Evolutionary conservation across 345 rosid species (phyloP).

Genomic region (Brassica carinata): DNA sequence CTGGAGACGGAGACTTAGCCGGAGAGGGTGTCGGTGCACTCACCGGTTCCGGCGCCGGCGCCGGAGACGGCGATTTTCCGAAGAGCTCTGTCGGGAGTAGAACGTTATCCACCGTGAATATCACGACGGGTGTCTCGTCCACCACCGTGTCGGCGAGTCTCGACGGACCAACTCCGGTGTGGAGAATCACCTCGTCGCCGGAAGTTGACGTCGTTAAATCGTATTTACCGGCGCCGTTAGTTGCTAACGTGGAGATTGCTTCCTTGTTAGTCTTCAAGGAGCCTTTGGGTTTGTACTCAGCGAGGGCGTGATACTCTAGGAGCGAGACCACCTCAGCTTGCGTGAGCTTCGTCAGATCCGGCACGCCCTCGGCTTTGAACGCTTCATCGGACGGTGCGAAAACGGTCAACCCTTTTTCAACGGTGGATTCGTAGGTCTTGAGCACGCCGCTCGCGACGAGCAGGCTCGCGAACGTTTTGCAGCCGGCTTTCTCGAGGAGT

Average conservation of each 20-base stretch:
- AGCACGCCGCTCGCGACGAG: slow-evolving; percentile 74
- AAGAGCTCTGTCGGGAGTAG: slow-evolving; percentile 75
- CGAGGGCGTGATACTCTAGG: slow-evolving; percentile 72
- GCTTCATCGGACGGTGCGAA: slow-evolving; percentile 95
- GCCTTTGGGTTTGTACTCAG: slow-evolving; percentile 67
- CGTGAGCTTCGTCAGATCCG: slow-evolving; percentile 72
- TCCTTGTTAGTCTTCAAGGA: slow-evolving; percentile 61
- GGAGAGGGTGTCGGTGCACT: slow-evolving; percentile 54
- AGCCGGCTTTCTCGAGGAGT: slow-evolving; percentile 83
- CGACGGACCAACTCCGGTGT: slow-evolving; percentile 71
- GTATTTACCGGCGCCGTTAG: slow-evolving; percentile 68
- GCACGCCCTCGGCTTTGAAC: slow-evolving; percentile 70
- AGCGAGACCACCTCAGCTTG: slow-evolving; percentile 74
- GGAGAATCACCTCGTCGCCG: slow-evolving; percentile 75
- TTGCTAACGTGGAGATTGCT: slow-evolving; percentile 73
- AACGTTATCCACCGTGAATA: slow-evolving; percentile 73
- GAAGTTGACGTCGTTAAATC: slow-evolving; percentile 60
- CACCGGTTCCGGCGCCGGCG: slow-evolving; percentile 57
- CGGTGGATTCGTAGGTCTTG: slow-evolving; percentile 63
- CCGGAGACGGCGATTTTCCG: slow-evolving; percentile 76
- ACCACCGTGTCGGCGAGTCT: slow-evolving; percentile 71
- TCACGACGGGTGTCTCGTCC: slow-evolving; percentile 72
- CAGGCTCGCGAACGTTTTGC: slow-evolving; percentile 71
- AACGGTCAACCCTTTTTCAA: slow-evolving; percentile 71
- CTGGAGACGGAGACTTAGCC: slow-evolving; percentile 25